Evolutionary conservation across 2,329 filamentous ascomycete species (phyloP).

Genomic region (Sclerotinia borealis): DNA sequence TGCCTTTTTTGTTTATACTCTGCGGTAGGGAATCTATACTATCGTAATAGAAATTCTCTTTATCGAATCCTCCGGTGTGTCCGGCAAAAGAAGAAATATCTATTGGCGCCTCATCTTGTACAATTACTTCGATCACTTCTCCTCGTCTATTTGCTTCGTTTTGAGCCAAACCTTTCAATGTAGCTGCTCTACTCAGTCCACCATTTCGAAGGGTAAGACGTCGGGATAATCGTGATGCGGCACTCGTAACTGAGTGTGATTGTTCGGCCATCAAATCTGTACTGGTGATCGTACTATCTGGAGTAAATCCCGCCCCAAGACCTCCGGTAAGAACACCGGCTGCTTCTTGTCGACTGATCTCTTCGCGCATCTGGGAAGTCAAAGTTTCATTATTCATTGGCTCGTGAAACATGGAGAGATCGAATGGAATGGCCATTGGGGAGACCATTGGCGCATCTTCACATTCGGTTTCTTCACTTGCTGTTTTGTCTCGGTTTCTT

Average conservation of each 20-base stretch:
- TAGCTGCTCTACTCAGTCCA: slow-evolving; percentile 33
- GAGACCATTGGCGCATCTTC: slow-evolving; percentile 17
- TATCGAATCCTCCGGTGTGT: slow-evolving; percentile 11
- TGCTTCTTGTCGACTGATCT: slow-evolving; percentile 39
- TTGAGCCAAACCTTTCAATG: slow-evolving; percentile 47
- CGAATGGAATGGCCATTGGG: slow-evolving; percentile 17
- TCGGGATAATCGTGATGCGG: slow-evolving; percentile 15
- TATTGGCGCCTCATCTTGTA: slow-evolving; percentile 32
- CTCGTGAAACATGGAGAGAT: slow-evolving; percentile 28
- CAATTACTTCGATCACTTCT: slow-evolving; percentile 53
- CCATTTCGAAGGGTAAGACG: slow-evolving; percentile 22
- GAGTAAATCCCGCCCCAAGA: slow-evolving; percentile 47
- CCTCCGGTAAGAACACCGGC: slow-evolving; percentile 52
- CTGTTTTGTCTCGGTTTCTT: slow-evolving; percentile 19
- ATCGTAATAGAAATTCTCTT: slow-evolving; percentile 18
- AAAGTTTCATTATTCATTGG: slow-evolving; percentile 16
- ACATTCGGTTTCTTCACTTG: slow-evolving; percentile 20
- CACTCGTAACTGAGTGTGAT: slow-evolving; percentile 14
- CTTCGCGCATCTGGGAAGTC: slow-evolving; percentile 20
- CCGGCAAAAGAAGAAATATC: slow-evolving; percentile 29
- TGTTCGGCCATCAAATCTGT: slow-evolving; percentile 42
- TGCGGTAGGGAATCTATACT: slow-evolving; percentile 19
- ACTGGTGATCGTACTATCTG: slow-evolving; percentile 43
- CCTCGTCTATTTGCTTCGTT: slow-evolving; percentile 54
- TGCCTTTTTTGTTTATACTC: slow-evolving; percentile 15